Conservation (phyloP, 257 asterid genomes). For the Orobanche coerulescens region DNA sequence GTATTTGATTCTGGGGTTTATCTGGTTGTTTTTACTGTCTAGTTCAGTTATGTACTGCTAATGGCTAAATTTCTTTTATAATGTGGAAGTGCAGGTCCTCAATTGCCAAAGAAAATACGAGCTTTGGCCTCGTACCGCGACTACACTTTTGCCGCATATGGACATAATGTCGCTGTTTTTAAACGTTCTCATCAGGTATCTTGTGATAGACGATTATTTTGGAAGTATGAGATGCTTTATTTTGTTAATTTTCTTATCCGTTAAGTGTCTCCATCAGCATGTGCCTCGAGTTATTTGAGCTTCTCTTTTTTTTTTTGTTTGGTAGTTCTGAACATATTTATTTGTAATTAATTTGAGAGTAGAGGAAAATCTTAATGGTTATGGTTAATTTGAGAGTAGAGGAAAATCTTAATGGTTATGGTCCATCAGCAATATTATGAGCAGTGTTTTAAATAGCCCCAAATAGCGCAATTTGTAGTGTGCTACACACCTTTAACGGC, state of each 20-base stretch:
- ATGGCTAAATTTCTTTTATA: background rate
- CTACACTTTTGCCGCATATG: conserved; percentile 66
- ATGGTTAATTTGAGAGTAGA: no score
- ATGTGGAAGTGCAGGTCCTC: no score
- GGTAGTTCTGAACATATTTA: no score
- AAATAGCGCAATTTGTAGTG: no score
- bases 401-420: background rate
- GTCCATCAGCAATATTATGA: background rate
- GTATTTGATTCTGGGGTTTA: background rate
- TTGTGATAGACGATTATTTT: no score
- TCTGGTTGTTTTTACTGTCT: background rate
- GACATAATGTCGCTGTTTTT: conserved; percentile 52
- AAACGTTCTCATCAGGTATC: conserved; percentile 65
- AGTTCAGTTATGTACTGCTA: background rate
- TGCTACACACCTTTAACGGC: no score
- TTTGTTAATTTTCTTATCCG: background rate
- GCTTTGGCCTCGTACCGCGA: conserved; percentile 71
- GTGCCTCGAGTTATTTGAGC: no score
- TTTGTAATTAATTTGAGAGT: no score
- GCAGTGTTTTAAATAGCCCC: no score
- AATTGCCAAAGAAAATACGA: conserved; percentile 72
- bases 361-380: no score
- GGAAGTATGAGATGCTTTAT: background rate
- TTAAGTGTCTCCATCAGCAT: background rate
- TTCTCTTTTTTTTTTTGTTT: no score